These are phyloP conservation scores for Trichosporon sp. DNA, from an alignment of 1,284 basidiomycete species.

Conservation along the genomic window DNA sequence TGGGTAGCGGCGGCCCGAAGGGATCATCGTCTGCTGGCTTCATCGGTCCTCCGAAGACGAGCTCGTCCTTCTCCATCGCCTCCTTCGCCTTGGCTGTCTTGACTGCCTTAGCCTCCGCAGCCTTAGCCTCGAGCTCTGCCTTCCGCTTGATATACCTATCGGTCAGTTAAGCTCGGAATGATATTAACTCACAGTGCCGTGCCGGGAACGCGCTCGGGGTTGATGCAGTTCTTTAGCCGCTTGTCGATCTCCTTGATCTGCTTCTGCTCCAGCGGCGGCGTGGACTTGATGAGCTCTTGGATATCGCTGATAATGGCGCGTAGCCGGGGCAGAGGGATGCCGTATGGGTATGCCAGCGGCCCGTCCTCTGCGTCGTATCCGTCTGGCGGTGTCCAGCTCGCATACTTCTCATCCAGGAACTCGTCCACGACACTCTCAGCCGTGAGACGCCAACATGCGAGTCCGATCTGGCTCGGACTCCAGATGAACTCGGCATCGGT, in stretches of 20 bases:
- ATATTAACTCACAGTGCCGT: constrained; percentile 65
- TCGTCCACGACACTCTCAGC: constrained; percentile 65
- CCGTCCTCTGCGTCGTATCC: constrained; percentile 19
- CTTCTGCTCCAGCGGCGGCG: constrained; percentile 74
- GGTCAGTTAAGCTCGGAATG: constrained; percentile 9
- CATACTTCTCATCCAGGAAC: constrained; percentile 64
- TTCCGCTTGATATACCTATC: constrained; percentile 56
- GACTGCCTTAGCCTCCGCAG: constrained; percentile 43
- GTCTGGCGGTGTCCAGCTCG: constrained; percentile 20
- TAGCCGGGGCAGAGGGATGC: constrained; percentile 50
- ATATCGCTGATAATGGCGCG: constrained; percentile 62
- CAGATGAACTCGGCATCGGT: constrained; percentile 92
- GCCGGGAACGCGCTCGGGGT: constrained; percentile 88
- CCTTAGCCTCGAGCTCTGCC: constrained; percentile 49
- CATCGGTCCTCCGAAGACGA: constrained; percentile 42
- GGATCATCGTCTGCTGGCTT: constrained; percentile 15
- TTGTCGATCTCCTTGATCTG: constrained; percentile 82
- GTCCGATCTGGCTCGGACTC: constrained; percentile 88
- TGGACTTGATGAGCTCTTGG: constrained; percentile 61
- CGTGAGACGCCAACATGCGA: constrained; percentile 75
- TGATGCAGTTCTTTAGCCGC: constrained; percentile 79
- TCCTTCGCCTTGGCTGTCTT: constrained; percentile 41
- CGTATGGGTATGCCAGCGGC: constrained; percentile 33
- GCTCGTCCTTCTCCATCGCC: constrained; percentile 34
- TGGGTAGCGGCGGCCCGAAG: constrained; percentile 12